phyloP scores from a whole-genome alignment of 2,329 filamentous ascomycete species.

The Botrytis tulipae region DNA sequence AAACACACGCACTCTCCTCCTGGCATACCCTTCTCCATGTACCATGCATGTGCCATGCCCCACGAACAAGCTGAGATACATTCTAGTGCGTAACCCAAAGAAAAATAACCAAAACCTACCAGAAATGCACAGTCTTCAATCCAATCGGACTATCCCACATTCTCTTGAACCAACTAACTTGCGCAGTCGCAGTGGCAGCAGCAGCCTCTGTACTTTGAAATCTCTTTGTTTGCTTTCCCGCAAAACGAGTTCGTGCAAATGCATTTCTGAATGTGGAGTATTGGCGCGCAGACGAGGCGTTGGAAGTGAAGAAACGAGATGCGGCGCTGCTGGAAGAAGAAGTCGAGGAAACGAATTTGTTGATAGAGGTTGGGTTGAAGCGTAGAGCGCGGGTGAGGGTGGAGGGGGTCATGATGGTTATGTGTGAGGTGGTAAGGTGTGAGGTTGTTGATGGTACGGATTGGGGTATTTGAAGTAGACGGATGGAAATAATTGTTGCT shows the following conservation, averaged over 20 bases:
- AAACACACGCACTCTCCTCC: background rate
- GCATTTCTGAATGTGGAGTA: constrained; percentile 42
- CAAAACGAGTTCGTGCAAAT: constrained; percentile 8
- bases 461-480: background rate
- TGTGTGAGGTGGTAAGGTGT: background rate
- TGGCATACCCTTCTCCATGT: too few species aligned
- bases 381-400: constrained; percentile 11
- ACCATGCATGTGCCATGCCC: background rate
- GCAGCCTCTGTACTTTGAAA: constrained; percentile 60
- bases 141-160: constrained; percentile 82
- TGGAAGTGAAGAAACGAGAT: constrained; percentile 46
- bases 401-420: background rate
- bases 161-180: constrained; percentile 63
- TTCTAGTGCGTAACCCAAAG: background rate
- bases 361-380: constrained; percentile 13
- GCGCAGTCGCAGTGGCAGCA: constrained; percentile 46
- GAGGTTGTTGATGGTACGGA: background rate
- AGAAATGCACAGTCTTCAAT: constrained; percentile 96
- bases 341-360: constrained; percentile 4
- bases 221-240: constrained; percentile 50
- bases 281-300: constrained; percentile 45
- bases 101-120: constrained; percentile 52
- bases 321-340: constrained; percentile 40
- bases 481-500: constrained; percentile 10
- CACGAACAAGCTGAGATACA: background rate